Conservation (phyloP, 202 grass and related monocot species). For the Elaeis oleifera region DNA sequence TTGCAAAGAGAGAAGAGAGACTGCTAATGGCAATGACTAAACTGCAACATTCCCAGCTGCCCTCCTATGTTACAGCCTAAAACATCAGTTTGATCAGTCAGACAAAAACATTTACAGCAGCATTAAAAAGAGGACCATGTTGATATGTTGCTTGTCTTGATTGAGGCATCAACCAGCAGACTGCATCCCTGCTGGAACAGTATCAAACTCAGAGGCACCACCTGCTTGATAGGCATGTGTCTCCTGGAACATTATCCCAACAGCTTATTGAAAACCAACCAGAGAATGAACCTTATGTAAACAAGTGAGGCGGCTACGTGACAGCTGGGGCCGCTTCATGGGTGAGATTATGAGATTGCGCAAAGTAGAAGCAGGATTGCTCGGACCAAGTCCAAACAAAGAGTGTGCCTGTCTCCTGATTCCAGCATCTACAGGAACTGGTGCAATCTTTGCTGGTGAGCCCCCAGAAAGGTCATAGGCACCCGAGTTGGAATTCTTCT, state of each 20-base stretch:
- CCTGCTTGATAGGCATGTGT: too few relatives aligned
- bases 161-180: too few relatives aligned
- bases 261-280: not conserved
- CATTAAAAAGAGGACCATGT: too few relatives aligned
- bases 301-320: slow-evolving; percentile 44
- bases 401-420: slow-evolving; percentile 31
- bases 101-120: not conserved
- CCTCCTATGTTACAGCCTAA: slow-evolving; percentile 46
- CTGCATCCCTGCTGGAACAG: too few relatives aligned
- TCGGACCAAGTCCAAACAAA: slow-evolving; percentile 40
- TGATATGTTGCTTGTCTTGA: too few relatives aligned
- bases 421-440: slow-evolving; percentile 44
- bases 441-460: slow-evolving; percentile 38
- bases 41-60: slow-evolving; percentile 3
- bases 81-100: slow-evolving; percentile 30
- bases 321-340: slow-evolving; percentile 51
- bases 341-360: slow-evolving; percentile 77
- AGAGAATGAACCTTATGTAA: slow-evolving; percentile 44
- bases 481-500: slow-evolving; percentile 28
- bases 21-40: slow-evolving; percentile 21
- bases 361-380: slow-evolving; percentile 46
- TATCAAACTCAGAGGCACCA: too few relatives aligned
- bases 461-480: slow-evolving; percentile 45
- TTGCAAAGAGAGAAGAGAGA: not conserved
- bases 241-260: too few relatives aligned